phyloP scores from a whole-genome alignment of 345 rosid genomes.

The Fremontodendron californicum region DNA sequence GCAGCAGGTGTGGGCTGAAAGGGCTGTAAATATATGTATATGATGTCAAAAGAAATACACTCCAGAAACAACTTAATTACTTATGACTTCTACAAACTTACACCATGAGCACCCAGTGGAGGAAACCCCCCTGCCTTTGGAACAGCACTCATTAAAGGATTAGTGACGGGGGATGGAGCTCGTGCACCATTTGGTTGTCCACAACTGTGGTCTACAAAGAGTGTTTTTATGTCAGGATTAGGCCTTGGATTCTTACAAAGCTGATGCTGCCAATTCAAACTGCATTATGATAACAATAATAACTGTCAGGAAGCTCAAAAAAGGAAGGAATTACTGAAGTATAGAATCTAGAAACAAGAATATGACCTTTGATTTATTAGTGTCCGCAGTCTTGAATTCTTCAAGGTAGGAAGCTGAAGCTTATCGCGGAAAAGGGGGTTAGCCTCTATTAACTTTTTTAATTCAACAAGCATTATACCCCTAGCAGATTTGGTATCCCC shows the following conservation, averaged over 20 bases:
- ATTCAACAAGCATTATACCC: conserved; percentile 73
- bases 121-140: conserved; percentile 63
- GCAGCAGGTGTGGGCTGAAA: conserved; percentile 66
- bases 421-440: conserved; percentile 87
- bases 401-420: conserved; percentile 78
- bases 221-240: conserved; percentile 77
- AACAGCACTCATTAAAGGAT: conserved; percentile 60
- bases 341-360: conserved; percentile 10
- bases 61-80: conserved; percentile 4
- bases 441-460: conserved; percentile 80
- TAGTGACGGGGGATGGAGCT: conserved; percentile 74
- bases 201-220: conserved; percentile 77
- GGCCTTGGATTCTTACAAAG: conserved; percentile 78
- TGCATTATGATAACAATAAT: conserved; percentile 26
- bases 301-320: conserved; percentile 13
- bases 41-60: conserved; percentile 19
- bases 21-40: conserved; percentile 41
- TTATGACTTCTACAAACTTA: conserved; percentile 32
- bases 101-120: conserved; percentile 61
- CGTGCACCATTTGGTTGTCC: conserved; percentile 69
- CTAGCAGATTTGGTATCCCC: conserved; percentile 87
- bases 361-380: conserved; percentile 77
- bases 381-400: conserved; percentile 74
- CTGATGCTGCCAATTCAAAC: conserved; percentile 92
- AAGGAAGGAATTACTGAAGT: neutral